These are phyloP conservation scores for Ceratocystis colombiana DNA, from an alignment of 2,329 filamentous ascomycete species.

Conservation along the genomic window DNA sequence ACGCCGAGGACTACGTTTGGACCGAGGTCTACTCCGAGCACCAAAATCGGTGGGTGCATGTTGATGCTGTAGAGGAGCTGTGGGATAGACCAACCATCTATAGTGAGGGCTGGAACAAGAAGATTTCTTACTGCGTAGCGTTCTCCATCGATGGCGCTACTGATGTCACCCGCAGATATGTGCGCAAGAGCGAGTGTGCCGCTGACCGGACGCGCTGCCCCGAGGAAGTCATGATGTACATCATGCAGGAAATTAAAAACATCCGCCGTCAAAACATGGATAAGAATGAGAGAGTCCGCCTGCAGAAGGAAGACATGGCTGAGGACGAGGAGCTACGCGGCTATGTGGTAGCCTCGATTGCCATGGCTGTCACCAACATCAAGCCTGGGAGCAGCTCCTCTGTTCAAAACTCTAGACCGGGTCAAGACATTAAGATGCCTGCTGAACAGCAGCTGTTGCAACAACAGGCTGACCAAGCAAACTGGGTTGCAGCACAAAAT, in stretches of 20 bases:
- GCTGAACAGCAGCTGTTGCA: slow-evolving; percentile 43
- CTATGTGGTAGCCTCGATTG: slow-evolving; percentile 63
- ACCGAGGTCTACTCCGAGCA: slow-evolving; percentile 95
- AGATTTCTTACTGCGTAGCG: slow-evolving; percentile 92
- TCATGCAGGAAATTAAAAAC: slow-evolving; percentile 81
- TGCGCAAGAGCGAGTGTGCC: slow-evolving; percentile 62
- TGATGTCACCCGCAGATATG: slow-evolving; percentile 56
- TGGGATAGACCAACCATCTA: slow-evolving; percentile 94
- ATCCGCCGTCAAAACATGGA: slow-evolving; percentile 72
- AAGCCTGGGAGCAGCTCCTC: slow-evolving; percentile 38
- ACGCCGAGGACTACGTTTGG: slow-evolving; percentile 94
- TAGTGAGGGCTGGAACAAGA: slow-evolving; percentile 89
- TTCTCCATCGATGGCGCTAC: slow-evolving; percentile 81
- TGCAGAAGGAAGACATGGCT: slow-evolving; percentile 68
- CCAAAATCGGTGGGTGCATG: slow-evolving; percentile 89
- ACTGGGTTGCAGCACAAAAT: slow-evolving; percentile 21
- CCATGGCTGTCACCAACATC: slow-evolving; percentile 60
- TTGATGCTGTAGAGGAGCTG: slow-evolving; percentile 85
- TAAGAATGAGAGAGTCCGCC: slow-evolving; percentile 72
- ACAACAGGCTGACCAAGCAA: slow-evolving; percentile 20
- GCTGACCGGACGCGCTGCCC: slow-evolving; percentile 68
- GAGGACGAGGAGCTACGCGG: slow-evolving; percentile 67
- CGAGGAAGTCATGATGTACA: slow-evolving; percentile 82
- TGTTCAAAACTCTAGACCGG: slow-evolving; percentile 29
- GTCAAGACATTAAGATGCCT: slow-evolving; percentile 51